Conservation (phyloP, 78 protist species). For the Speleostelium caveatum region DNA sequence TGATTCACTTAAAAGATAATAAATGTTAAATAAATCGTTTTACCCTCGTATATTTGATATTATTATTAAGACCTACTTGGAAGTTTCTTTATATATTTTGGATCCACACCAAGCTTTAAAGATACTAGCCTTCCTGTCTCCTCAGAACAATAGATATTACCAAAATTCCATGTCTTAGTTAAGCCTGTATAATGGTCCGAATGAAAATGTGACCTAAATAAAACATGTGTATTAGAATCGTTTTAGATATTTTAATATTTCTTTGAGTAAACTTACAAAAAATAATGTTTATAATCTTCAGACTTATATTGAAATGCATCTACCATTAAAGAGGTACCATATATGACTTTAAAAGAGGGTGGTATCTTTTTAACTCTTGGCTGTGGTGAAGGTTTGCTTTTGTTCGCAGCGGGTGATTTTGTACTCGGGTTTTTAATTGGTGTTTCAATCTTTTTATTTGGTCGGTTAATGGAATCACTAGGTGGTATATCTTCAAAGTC, state of each 20-base stretch:
- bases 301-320: slow-evolving; percentile 81
- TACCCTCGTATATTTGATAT: slow-evolving; percentile 13
- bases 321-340: slow-evolving; percentile 67
- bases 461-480: not conserved
- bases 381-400: not conserved
- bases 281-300: slow-evolving; percentile 61
- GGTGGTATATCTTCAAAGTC: too few relatives aligned
- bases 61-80: too few relatives aligned
- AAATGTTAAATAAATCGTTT: not conserved
- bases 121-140: slow-evolving; percentile 81
- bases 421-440: not conserved
- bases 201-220: slow-evolving; percentile 88
- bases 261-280: slow-evolving; percentile 11
- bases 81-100: slow-evolving; percentile 17
- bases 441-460: not conserved
- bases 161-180: slow-evolving; percentile 45
- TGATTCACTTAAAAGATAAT: too few relatives aligned
- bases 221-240: not conserved
- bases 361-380: slow-evolving; percentile 28
- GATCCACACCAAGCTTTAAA: slow-evolving; percentile 45
- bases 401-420: not conserved
- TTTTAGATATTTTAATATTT: not conserved
- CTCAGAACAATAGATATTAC: slow-evolving; percentile 66
- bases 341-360: slow-evolving; percentile 52
- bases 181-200: slow-evolving; percentile 93